These are phyloP conservation scores for Aquilaria yunnanensis DNA, from an alignment of 345 rosid genomes.

Conservation along the genomic window DNA sequence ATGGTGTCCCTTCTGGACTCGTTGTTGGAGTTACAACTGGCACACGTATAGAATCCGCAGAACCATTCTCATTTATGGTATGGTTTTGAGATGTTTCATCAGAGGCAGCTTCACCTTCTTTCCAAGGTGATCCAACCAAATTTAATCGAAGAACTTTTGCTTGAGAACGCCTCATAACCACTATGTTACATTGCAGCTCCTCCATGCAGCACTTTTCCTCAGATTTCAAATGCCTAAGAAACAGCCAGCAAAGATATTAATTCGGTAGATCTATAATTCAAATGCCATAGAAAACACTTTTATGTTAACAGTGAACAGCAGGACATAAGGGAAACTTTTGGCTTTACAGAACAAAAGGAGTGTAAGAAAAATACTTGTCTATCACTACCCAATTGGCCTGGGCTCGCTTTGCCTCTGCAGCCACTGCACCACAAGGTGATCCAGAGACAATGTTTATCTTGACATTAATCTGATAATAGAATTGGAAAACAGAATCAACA, in stretches of 20 bases:
- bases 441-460: constrained; percentile 91
- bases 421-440: constrained; percentile 80
- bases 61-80: constrained; percentile 32
- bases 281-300: background rate
- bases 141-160: constrained; percentile 92
- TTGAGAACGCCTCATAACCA: constrained; percentile 87
- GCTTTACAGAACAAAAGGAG: background rate
- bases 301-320: background rate
- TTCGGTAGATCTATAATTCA: background rate
- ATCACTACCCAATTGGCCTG: constrained; percentile 90
- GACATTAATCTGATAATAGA: constrained; percentile 61
- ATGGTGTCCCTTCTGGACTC: constrained; percentile 99
- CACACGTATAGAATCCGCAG: constrained; percentile 50
- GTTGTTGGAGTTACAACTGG: constrained; percentile 84
- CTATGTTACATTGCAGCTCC: constrained; percentile 96
- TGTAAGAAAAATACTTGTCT: constrained; percentile 62
- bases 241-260: constrained; percentile 3
- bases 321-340: background rate
- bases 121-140: constrained; percentile 66
- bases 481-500: constrained; percentile 8
- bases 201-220: constrained; percentile 94
- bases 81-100: constrained; percentile 44
- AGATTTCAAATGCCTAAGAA: constrained; percentile 66
- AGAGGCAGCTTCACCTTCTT: constrained; percentile 37
- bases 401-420: constrained; percentile 70